phyloP scores from a whole-genome alignment of 2,329 filamentous ascomycete genomes.

The Phoma herbarum region DNA sequence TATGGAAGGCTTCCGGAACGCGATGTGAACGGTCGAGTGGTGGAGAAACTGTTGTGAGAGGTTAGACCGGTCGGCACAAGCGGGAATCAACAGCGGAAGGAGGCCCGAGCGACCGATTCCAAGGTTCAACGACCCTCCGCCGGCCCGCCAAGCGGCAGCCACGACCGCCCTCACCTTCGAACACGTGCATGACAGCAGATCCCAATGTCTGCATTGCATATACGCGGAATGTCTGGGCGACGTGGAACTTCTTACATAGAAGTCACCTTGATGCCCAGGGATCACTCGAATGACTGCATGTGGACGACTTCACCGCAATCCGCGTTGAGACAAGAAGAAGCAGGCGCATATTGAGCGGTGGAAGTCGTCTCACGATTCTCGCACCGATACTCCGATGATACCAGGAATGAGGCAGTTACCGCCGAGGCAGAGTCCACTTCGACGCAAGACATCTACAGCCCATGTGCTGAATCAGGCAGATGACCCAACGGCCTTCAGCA shows the following conservation, averaged over 20 bases:
- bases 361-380: constrained; percentile 23
- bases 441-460: background rate
- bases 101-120: constrained; percentile 40
- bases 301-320: constrained; percentile 23
- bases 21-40: constrained; percentile 41
- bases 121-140: constrained; percentile 14
- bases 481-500: constrained; percentile 11
- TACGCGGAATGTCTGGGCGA: constrained; percentile 15
- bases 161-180: constrained; percentile 20
- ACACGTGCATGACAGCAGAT: constrained; percentile 27
- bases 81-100: constrained; percentile 40
- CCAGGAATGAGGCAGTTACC: constrained; percentile 1
- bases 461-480: constrained; percentile 7
- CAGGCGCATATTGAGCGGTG: constrained; percentile 24
- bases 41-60: constrained; percentile 47
- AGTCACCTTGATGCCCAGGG: constrained; percentile 18
- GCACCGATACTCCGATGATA: constrained; percentile 19
- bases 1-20: constrained; percentile 33
- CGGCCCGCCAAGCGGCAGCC: constrained; percentile 37
- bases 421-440: background rate
- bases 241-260: constrained; percentile 4
- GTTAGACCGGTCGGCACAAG: constrained; percentile 39
- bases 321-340: constrained; percentile 11
- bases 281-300: constrained; percentile 21
- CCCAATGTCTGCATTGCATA: constrained; percentile 19